phyloP scores from a whole-genome alignment of 1,139 yeast species.

The Diutina scorzettiae region DNA sequence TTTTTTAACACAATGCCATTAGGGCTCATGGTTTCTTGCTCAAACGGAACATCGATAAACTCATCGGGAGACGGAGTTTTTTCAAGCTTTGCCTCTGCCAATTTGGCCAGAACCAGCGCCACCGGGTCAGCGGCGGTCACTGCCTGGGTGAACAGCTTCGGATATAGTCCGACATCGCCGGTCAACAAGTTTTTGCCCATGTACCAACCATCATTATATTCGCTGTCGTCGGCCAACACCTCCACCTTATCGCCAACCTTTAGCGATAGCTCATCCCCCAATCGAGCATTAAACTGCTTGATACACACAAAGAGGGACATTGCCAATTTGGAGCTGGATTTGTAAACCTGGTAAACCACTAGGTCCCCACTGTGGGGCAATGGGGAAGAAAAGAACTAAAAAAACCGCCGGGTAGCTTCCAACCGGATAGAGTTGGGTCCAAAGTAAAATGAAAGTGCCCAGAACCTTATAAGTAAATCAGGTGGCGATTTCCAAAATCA shows the following conservation, averaged over 20 bases:
- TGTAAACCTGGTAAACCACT: too few relatives aligned
- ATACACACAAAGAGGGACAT: constrained; percentile 16
- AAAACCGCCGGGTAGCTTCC: too few relatives aligned
- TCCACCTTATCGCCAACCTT: constrained; percentile 78
- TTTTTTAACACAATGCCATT: too few relatives aligned
- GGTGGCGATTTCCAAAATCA: too few relatives aligned
- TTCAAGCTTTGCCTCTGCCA: not conserved
- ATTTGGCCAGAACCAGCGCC: not conserved
- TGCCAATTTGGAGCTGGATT: too few relatives aligned
- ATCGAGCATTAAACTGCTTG: constrained; percentile 75
- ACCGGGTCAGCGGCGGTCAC: constrained; percentile 9
- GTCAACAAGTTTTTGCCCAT: constrained; percentile 69
- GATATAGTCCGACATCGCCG: constrained; percentile 74
- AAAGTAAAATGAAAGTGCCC: too few relatives aligned
- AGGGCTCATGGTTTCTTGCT: constrained; percentile 1
- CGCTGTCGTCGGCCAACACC: constrained; percentile 84
- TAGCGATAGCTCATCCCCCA: constrained; percentile 80
- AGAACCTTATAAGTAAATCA: too few relatives aligned
- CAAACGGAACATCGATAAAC: constrained; percentile 1
- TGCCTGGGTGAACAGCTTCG: constrained; percentile 67
- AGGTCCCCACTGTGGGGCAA: too few relatives aligned
- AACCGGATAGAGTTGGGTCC: too few relatives aligned
- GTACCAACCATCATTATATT: constrained; percentile 97
- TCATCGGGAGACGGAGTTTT: not conserved
- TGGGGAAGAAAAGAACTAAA: too few relatives aligned